Conservation (phyloP, 306 rosid species). For the Astragalus membranaceus region DNA sequence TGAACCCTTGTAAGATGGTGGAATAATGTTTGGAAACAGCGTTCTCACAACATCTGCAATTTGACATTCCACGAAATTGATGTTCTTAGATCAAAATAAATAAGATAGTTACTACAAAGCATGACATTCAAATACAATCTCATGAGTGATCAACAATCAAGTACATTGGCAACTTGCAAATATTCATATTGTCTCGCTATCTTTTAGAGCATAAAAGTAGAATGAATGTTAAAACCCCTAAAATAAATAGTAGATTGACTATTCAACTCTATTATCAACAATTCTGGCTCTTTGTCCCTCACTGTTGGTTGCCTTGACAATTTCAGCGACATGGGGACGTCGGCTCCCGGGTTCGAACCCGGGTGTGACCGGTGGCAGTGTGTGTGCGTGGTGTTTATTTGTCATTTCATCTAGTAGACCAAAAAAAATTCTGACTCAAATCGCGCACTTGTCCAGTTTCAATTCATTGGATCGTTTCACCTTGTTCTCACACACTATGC, state of each 20-base stretch:
- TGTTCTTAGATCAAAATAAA: background rate
- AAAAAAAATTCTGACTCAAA: too few relatives aligned
- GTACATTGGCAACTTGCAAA: background rate
- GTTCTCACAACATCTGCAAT: slow-evolving; percentile 69
- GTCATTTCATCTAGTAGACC: too few relatives aligned
- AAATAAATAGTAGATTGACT: background rate
- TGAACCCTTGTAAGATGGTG: slow-evolving; percentile 97
- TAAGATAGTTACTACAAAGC: background rate
- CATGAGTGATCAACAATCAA: background rate
- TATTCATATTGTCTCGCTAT: background rate
- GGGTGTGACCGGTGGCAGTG: too few relatives aligned
- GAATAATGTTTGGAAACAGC: slow-evolving; percentile 57
- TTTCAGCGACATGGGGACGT: too few relatives aligned
- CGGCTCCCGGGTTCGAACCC: too few relatives aligned
- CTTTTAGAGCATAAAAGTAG: background rate
- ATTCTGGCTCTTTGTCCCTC: too few relatives aligned
- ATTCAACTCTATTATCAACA: background rate
- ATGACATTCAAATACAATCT: slow-evolving; percentile 2
- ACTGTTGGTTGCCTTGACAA: too few relatives aligned
- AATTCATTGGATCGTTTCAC: too few relatives aligned
- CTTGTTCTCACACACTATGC: too few relatives aligned
- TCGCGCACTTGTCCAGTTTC: too few relatives aligned
- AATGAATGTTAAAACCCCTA: background rate
- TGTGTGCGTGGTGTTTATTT: too few relatives aligned
- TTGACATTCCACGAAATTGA: slow-evolving; percentile 10